Evolutionary conservation across 164 flowering plant genomes (phyloP).

Genomic region (Hamamelis virginiana): DNA sequence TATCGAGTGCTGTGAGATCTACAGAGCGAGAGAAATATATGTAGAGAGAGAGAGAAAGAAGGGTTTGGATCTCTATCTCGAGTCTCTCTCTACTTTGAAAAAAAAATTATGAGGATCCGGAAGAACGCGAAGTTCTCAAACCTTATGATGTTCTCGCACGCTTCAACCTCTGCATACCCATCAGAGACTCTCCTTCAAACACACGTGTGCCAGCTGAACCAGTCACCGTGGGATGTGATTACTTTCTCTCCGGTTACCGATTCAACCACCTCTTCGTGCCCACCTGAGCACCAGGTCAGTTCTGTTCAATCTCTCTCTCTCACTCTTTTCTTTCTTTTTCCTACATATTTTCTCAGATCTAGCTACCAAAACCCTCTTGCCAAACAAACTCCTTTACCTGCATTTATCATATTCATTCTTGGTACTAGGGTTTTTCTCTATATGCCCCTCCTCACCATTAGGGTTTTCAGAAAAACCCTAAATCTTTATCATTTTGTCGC

Average conservation of each 20-base stretch:
- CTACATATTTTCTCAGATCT: constrained; percentile 16
- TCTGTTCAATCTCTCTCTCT: neutral
- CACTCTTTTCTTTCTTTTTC: neutral
- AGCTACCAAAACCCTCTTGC: constrained; percentile 5
- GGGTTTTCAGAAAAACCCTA: constrained; percentile 33
- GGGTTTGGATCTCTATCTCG: too few species aligned
- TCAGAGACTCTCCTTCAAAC: constrained; percentile 12
- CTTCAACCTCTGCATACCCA: constrained; percentile 12
- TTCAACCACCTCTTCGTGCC: neutral
- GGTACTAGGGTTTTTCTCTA: constrained; percentile 11
- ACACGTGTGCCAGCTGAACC: constrained; percentile 51
- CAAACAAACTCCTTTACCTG: neutral
- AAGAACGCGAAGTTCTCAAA: constrained; percentile 29
- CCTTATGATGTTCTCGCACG: constrained; percentile 13
- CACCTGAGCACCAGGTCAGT: constrained; percentile 17
- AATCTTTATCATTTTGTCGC: constrained; percentile 18
- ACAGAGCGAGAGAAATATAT: too few species aligned
- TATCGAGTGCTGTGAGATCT: too few species aligned
- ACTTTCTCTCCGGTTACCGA: constrained; percentile 23
- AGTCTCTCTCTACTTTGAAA: neutral
- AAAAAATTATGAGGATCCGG: constrained; percentile 32
- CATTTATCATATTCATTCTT: neutral
- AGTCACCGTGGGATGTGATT: constrained; percentile 65
- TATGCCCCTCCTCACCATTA: constrained; percentile 14
- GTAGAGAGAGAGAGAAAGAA: too few species aligned